Evolutionary conservation across 257 asterid genomes (phyloP).

Genomic region (Plantago major): DNA sequence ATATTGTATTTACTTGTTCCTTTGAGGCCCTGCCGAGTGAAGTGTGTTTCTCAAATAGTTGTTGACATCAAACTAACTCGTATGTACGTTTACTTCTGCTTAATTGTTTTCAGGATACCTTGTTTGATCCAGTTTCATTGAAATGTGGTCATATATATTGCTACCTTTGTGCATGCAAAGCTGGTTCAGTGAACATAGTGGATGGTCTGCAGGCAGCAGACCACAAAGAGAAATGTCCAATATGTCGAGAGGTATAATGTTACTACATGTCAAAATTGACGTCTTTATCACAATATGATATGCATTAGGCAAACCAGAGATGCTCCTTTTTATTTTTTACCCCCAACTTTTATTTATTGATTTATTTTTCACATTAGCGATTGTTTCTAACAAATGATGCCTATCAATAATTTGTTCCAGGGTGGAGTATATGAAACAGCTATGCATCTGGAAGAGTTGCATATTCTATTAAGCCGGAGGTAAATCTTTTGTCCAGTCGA

Average conservation of each 20-base stretch:
- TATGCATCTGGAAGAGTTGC: slow-evolving; percentile 82
- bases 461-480: slow-evolving; percentile 67
- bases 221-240: slow-evolving; percentile 57
- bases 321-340: too few species aligned
- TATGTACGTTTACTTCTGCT: background rate
- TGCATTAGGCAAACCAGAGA: too few species aligned
- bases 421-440: slow-evolving; percentile 63
- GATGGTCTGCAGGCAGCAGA: slow-evolving; percentile 66
- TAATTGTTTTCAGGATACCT: slow-evolving; percentile 51
- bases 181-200: slow-evolving; percentile 82
- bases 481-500: slow-evolving; percentile 12
- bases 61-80: too few species aligned
- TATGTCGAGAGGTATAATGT: slow-evolving; percentile 75
- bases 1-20: background rate
- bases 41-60: background rate
- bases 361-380: too few species aligned
- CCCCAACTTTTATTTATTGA: too few species aligned
- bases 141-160: slow-evolving; percentile 89
- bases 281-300: too few species aligned
- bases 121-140: slow-evolving; percentile 83
- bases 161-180: slow-evolving; percentile 87
- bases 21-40: background rate
- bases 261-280: background rate
- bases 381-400: background rate
- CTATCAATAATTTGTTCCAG: slow-evolving; percentile 32